Evolutionary conservation across 2,329 filamentous ascomycete genomes (phyloP).

Genomic region (Colletotrichum tofieldiae): DNA sequence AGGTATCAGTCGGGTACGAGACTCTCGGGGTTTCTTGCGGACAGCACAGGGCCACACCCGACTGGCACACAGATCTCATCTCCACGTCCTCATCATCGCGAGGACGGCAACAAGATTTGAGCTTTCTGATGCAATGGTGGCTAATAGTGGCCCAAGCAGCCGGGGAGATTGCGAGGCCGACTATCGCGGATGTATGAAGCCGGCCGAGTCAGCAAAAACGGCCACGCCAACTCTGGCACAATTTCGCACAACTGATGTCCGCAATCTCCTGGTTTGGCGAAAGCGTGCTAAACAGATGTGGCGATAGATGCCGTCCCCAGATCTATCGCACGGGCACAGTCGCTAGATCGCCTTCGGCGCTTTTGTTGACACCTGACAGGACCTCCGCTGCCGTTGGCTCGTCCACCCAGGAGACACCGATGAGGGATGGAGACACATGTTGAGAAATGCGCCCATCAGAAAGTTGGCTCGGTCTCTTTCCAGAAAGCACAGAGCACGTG

Average conservation of each 20-base stretch:
- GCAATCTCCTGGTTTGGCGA: slow-evolving; percentile 26
- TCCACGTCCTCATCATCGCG: neutral
- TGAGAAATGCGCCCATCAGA: slow-evolving; percentile 10
- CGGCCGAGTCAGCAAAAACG: neutral
- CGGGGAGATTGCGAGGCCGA: neutral
- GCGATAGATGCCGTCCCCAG: slow-evolving; percentile 16
- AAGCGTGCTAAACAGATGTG: neutral
- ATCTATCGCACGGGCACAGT: slow-evolving; percentile 24
- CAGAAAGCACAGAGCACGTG: slow-evolving; percentile 12
- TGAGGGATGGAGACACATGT: slow-evolving; percentile 4
- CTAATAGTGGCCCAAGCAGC: neutral
- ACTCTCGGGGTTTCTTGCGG: neutral
- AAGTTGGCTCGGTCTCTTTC: slow-evolving; percentile 29
- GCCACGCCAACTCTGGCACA: slow-evolving; percentile 11
- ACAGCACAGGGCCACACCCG: neutral
- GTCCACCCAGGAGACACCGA: slow-evolving; percentile 11
- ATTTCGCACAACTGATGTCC: slow-evolving; percentile 4
- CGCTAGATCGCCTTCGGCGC: slow-evolving; percentile 25
- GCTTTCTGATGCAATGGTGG: neutral
- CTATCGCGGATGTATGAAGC: neutral
- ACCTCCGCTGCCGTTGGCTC: slow-evolving; percentile 28
- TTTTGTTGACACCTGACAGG: slow-evolving; percentile 27
- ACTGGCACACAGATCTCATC: neutral
- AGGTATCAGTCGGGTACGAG: neutral
- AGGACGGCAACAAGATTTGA: neutral